phyloP scores from a whole-genome alignment of 2,329 filamentous ascomycete genomes.

The Celoporthe dispersa region DNA sequence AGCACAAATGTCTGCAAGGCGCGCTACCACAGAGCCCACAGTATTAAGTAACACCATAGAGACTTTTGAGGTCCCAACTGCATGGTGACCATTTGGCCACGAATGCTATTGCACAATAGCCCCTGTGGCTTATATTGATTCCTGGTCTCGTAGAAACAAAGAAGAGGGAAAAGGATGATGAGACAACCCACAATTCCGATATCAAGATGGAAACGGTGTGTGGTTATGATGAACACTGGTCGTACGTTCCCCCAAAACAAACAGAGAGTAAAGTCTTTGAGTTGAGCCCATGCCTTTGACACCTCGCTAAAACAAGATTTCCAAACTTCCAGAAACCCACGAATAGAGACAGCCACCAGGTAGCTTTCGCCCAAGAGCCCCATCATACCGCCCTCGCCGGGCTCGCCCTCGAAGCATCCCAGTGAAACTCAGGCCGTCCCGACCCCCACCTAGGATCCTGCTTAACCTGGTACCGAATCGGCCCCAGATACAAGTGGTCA shows the following conservation, averaged over 20 bases:
- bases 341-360: too few species aligned
- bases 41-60: too few species aligned
- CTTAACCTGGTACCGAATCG: conserved; percentile 10
- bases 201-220: too few species aligned
- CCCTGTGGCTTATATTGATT: background rate
- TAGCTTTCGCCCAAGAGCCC: too few species aligned
- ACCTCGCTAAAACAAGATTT: background rate
- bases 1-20: too few species aligned
- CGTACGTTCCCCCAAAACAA: background rate
- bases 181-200: too few species aligned
- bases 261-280: background rate
- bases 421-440: conserved; percentile 1
- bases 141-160: too few species aligned
- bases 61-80: too few species aligned
- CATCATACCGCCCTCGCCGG: conserved; percentile 5
- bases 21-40: too few species aligned
- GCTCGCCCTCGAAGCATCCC: conserved; percentile 10
- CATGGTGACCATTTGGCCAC: background rate
- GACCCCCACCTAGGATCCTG: background rate
- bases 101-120: background rate
- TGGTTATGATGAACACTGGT: too few species aligned
- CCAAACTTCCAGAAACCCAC: background rate
- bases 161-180: too few species aligned
- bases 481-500: conserved; percentile 11
- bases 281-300: background rate